Percentiles rank a stretch among this genome's conserved stretches.
Conservation (phyloP, 2,329 filamentous ascomycete species). For the Paecilomyces sp. region DNA sequence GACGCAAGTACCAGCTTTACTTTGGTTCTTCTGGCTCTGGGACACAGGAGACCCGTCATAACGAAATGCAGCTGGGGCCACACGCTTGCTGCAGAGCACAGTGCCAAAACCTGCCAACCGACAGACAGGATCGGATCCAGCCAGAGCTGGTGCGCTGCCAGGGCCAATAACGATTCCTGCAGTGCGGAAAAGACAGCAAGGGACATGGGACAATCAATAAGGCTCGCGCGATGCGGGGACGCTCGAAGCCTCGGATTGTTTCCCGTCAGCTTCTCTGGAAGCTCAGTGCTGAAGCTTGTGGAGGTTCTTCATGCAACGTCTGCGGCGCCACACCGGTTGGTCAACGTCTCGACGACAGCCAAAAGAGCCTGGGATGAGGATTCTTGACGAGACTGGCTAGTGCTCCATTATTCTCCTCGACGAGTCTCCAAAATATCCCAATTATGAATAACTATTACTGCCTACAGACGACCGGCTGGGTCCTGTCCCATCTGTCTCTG, state of each 20-base stretch:
- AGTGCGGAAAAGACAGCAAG: neutral
- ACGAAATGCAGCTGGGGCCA: neutral
- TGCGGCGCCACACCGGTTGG: neutral
- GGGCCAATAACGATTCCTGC: neutral
- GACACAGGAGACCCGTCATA: neutral
- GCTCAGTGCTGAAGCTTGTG: neutral
- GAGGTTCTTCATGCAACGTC: neutral
- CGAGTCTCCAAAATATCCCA: neutral
- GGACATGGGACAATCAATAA: neutral
- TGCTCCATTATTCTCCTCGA: neutral
- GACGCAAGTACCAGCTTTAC: neutral
- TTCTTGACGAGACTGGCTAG: neutral
- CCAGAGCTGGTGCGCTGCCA: neutral
- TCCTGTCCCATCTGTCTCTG: neutral
- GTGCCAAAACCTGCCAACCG: neutral
- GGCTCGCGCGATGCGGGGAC: neutral
- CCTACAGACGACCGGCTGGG: neutral
- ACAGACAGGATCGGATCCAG: neutral
- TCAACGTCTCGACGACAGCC: neutral
- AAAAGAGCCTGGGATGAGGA: neutral
- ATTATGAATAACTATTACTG: no score
- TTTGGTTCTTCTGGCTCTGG: neutral
- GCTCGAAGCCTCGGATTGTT: neutral
- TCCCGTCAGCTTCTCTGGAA: neutral
- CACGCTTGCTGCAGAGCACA: neutral